Conservation (phyloP, 1,139 yeast genomes). For the Blastobotrys aristatus region DNA sequence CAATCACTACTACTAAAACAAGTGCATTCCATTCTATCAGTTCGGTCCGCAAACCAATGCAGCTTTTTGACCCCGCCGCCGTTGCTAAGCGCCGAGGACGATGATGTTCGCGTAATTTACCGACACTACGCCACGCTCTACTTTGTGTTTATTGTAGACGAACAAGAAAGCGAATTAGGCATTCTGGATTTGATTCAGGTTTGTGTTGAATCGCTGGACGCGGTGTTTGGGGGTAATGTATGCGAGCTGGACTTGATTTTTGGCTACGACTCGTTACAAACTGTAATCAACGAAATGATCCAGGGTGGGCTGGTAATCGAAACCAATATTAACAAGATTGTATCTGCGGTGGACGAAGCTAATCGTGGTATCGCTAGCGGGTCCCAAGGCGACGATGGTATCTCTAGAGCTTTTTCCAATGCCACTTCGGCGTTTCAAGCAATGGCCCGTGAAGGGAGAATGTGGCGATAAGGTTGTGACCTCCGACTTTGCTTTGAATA, state of each 20-base stretch:
- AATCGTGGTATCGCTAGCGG: conserved; percentile 29
- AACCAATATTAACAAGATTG: conserved; percentile 77
- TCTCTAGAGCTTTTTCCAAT: conserved; percentile 33
- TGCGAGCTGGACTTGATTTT: conserved; percentile 93
- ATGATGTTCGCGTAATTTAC: conserved; percentile 83
- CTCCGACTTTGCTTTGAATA: too few relatives aligned
- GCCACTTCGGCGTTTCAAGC: conserved; percentile 43
- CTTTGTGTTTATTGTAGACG: conserved; percentile 93
- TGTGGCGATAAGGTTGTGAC: too few relatives aligned
- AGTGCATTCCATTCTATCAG: conserved; percentile 64
- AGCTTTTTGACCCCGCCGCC: conserved; percentile 80
- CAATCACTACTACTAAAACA: conserved; percentile 71
- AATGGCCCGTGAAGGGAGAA: conserved; percentile 44
- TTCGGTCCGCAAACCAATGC: conserved; percentile 66
- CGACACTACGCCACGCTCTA: conserved; percentile 92
- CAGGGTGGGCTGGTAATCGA: conserved; percentile 99
- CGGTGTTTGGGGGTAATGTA: conserved; percentile 79
- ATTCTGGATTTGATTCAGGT: conserved; percentile 92
- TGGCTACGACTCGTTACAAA: conserved; percentile 94
- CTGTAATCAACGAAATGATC: conserved; percentile 78
- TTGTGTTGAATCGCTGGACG: conserved; percentile 89
- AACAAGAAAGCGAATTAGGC: conserved; percentile 91
- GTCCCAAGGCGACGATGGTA: conserved; percentile 17
- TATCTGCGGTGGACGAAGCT: conserved; percentile 52
- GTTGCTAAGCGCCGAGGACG: conserved; percentile 47